These are phyloP conservation scores for Cicer cuneatum DNA, from an alignment of 306 rosid species.

Conservation along the genomic window DNA sequence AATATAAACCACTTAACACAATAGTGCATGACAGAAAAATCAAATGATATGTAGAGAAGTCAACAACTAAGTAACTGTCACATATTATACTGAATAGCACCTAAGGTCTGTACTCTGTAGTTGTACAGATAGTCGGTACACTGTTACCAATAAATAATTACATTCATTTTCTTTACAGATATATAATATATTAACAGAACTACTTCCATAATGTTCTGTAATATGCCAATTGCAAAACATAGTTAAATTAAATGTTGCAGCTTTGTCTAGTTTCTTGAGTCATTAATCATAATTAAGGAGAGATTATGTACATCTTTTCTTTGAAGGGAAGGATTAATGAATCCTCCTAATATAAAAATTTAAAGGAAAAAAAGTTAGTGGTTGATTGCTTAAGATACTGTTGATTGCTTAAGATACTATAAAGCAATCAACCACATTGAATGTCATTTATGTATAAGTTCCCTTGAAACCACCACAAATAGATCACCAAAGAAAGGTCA, in stretches of 20 bases:
- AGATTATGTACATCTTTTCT: not conserved
- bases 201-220: slow-evolving; percentile 23
- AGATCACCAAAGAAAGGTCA: slow-evolving; percentile 27
- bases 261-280: slow-evolving; percentile 32
- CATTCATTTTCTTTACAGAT: slow-evolving; percentile 18
- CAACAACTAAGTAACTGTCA: slow-evolving; percentile 31
- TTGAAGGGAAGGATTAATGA: not conserved
- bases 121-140: slow-evolving; percentile 27
- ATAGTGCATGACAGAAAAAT: slow-evolving; percentile 31
- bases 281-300: not conserved
- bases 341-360: slow-evolving; percentile 25
- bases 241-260: slow-evolving; percentile 16
- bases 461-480: slow-evolving; percentile 34
- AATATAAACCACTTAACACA: slow-evolving; percentile 32
- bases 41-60: slow-evolving; percentile 24
- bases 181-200: slow-evolving; percentile 19
- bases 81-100: not conserved
- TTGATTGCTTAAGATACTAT: slow-evolving; percentile 3
- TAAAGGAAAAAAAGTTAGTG: not conserved
- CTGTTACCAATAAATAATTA: slow-evolving; percentile 22
- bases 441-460: slow-evolving; percentile 18
- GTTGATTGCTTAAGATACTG: slow-evolving; percentile 5
- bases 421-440: slow-evolving; percentile 15
- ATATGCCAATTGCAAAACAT: slow-evolving; percentile 31
- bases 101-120: slow-evolving; percentile 8